Evolutionary conservation across 73 alveolate species (phyloP), one percentile per base, ranked within the genome.

Genomic region (Effrenium voratum): DNA sequence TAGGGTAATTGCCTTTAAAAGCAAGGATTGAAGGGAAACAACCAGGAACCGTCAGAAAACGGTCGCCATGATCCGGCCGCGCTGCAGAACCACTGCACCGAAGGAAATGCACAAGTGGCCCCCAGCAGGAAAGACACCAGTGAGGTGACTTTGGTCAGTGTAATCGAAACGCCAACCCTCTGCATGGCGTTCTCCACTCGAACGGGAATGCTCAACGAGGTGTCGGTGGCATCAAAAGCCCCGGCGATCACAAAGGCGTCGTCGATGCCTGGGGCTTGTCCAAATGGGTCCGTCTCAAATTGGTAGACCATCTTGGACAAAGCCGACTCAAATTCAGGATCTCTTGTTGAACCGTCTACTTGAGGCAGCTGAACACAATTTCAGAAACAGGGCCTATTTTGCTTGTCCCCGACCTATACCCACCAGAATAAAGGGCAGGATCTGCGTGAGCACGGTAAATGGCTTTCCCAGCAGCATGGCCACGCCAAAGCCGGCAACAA

Each of bases 391-490:
- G 72, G 28, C 12, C 68, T 22, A 55, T 55, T 57, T 57, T 57
- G n/a, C n/a, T n/a, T n/a, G n/a, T n/a, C n/a, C n/a, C n/a, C n/a
- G n/a, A n/a, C 98, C 98, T 34, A 91, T 91, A 26, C 98, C 98
- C 52, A 91, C 98, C 59, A 91, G 60, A 26, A 91, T 91, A 90
- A 91, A 91, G 59, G 98, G 98, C 59, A 91, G 70, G 77, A 91
- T 91, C 98, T 91, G 98, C 79, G 30, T 55, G 80, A 91, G 59
- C 47, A 91, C 98, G n/a, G 98, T 91, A 49, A 91, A 91, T 59
- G 88, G 88, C 45, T 38, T 60, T 3, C 98, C 98, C 40, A 91
- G 5, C 80, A 91, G 60, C 98, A 91, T 91, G 45, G 82, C 94
- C 8, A 49, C 10, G 32, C 98, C 98, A 41, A 70, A 91, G 79